These are phyloP conservation scores for Martensiomyces pterosporus DNA, from an alignment of 192 early-diverging fungal genomes.

Conservation along the genomic window DNA sequence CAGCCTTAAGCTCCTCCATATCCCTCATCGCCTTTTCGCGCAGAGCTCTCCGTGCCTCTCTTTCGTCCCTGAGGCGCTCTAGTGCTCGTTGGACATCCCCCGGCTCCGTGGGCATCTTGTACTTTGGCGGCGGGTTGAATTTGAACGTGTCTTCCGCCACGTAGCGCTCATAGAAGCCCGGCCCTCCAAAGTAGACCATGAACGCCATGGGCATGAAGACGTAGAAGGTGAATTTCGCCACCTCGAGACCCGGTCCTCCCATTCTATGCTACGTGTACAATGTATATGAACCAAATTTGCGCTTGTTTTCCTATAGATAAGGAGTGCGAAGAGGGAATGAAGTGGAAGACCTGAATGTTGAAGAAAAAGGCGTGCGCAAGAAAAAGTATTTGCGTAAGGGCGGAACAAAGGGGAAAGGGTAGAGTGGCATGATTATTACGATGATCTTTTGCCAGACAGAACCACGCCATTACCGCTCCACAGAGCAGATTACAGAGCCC, in stretches of 20 bases:
- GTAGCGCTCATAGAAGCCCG: constrained; percentile 46
- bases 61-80: constrained; percentile 8
- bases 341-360: constrained; percentile 3
- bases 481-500: too few species aligned
- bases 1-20: too few species aligned
- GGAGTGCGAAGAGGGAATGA: constrained; percentile 4
- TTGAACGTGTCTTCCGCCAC: constrained; percentile 42
- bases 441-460: too few species aligned
- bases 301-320: background rate
- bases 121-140: constrained; percentile 41
- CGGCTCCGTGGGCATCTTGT: constrained; percentile 25
- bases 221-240: constrained; percentile 47
- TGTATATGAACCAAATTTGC: too few species aligned
- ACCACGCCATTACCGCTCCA: too few species aligned
- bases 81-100: constrained; percentile 15
- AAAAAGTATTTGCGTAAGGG: too few species aligned
- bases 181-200: constrained; percentile 52
- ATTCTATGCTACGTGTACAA: constrained; percentile 14
- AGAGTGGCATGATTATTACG: too few species aligned
- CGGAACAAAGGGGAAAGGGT: background rate
- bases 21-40: constrained; percentile 28
- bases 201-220: constrained; percentile 48
- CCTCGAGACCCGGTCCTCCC: constrained; percentile 48
- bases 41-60: constrained; percentile 16
- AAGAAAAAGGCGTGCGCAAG: too few species aligned